Percentiles rank a stretch among this genome's conserved stretches.
phyloP scores from a whole-genome alignment of 805 yeast genomes.

The Kodamaea sagamina region DNA sequence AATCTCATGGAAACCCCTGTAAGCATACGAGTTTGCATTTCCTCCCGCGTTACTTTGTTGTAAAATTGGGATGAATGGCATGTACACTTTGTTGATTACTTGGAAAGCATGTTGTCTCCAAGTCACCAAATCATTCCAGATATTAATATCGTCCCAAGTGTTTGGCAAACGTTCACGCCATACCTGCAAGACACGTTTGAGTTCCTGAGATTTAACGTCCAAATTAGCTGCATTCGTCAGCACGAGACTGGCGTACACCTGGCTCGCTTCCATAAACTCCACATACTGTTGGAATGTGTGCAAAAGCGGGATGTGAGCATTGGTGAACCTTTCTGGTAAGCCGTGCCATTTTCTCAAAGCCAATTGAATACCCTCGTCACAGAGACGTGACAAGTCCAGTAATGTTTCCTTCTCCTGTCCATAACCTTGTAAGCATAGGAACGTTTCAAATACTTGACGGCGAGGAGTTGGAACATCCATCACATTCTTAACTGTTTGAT shows the following conservation, averaged over 20 bases:
- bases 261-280: slow-evolving; percentile 96
- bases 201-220: slow-evolving; percentile 90
- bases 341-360: slow-evolving; percentile 93
- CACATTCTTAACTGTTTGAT: slow-evolving; percentile 90
- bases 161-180: slow-evolving; percentile 98
- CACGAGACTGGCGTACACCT: slow-evolving; percentile 82
- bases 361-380: slow-evolving; percentile 95
- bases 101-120: slow-evolving; percentile 99
- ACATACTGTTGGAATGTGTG: slow-evolving; percentile 97
- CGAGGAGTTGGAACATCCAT: slow-evolving; percentile 99
- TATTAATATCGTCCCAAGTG: slow-evolving; percentile 94
- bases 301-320: slow-evolving; percentile 84
- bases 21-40: slow-evolving; percentile 87
- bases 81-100: slow-evolving; percentile 89
- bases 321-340: slow-evolving; percentile 71
- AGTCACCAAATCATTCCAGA: slow-evolving; percentile 96
- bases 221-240: slow-evolving; percentile 90
- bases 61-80: slow-evolving; percentile 85
- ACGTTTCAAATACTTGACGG: slow-evolving; percentile 92
- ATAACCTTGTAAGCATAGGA: slow-evolving; percentile 87
- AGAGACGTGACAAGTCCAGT: slow-evolving; percentile 78
- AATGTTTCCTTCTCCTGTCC: slow-evolving; percentile 87
- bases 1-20: slow-evolving; percentile 96
- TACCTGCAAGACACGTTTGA: slow-evolving; percentile 90
- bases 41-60: slow-evolving; percentile 69